Evolutionary conservation across 371 early-diverging fungal genomes (phyloP), one percentile per base, ranked within the genome.

Genomic region (Globomyces sp.): DNA sequence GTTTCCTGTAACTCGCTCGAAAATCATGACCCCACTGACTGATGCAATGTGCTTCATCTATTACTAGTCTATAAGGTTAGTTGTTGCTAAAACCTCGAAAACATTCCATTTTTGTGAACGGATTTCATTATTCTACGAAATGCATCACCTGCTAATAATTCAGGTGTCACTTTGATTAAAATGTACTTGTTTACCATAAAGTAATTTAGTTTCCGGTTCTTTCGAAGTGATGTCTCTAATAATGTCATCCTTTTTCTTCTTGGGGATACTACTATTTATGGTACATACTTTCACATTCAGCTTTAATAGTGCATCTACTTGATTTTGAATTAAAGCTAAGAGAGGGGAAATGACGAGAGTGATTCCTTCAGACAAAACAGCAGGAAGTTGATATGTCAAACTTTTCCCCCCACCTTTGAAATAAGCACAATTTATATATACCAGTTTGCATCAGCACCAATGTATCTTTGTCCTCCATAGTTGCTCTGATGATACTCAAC

Each of bases 11-110:
- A 52, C 74, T 74, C 9, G 24, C 34, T 45, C 74, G 74, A 57
- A 79, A 79, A 51, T 79, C 80, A 57, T 80, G 81, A 5, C 77
- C 79, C 82, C 82, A 82, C 65, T 82, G 76, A 10, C 67, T 66
- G 57, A 81, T 76, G 49, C 81, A 81, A 62, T 81, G 81, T 3
- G 81, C 81, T 68, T 79, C 79, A 62, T 81, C 82, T 13, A 81
- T 69, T 8, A 81, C 77, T 1, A 81, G 57, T 34, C 82, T 68
- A 24, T 24, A 24, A 24, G 24, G 24, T 24, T 24, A 24, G 24
- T 24, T 24, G 24, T 24, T 24, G 24, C 24, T 24, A 24, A 24
- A 24, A 24, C 24, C 24, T 24, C 2, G 75, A n/a, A 36, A 77
- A 63, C 65, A 67, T 66, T 11, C 63, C 44, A 2, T 71, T 66